Conservation (phyloP, 2,329 filamentous ascomycete species). For the Botrytis squamosa region DNA sequence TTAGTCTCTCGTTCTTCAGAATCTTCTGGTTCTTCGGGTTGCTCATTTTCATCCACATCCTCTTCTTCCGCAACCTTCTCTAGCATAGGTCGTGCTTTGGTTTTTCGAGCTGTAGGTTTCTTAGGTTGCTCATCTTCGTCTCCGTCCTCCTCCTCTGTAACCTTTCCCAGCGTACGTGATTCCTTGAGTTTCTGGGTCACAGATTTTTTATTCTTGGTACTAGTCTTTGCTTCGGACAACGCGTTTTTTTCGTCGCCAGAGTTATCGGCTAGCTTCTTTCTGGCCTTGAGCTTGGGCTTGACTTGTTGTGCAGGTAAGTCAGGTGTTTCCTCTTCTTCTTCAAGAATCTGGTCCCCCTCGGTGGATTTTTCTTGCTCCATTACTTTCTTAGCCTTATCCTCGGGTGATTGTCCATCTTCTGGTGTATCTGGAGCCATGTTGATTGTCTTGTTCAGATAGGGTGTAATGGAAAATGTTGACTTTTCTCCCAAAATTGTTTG, state of each 20-base stretch:
- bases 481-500: constrained; percentile 73
- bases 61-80: constrained; percentile 45
- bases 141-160: constrained; percentile 41
- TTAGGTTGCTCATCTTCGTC: constrained; percentile 32
- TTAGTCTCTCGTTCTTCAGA: constrained; percentile 14
- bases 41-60: constrained; percentile 33
- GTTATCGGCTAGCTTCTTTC: constrained; percentile 31
- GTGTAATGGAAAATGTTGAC: constrained; percentile 90
- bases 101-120: constrained; percentile 6
- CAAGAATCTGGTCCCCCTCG: constrained; percentile 18
- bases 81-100: neutral
- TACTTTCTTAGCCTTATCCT: constrained; percentile 17
- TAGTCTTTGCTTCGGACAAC: constrained; percentile 44
- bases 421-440: constrained; percentile 50
- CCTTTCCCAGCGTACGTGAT: constrained; percentile 42
- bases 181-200: constrained; percentile 36
- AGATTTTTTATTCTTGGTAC: constrained; percentile 35
- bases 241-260: constrained; percentile 42
- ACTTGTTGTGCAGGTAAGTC: constrained; percentile 16
- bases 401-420: constrained; percentile 18
- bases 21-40: constrained; percentile 39
- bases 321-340: constrained; percentile 6
- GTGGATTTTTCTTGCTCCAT: constrained; percentile 20
- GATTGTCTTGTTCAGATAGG: constrained; percentile 78
- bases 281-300: constrained; percentile 27